Evolutionary conservation across 1,139 yeast species (phyloP).

Genomic region (Magnusiomyces tetraspermus): DNA sequence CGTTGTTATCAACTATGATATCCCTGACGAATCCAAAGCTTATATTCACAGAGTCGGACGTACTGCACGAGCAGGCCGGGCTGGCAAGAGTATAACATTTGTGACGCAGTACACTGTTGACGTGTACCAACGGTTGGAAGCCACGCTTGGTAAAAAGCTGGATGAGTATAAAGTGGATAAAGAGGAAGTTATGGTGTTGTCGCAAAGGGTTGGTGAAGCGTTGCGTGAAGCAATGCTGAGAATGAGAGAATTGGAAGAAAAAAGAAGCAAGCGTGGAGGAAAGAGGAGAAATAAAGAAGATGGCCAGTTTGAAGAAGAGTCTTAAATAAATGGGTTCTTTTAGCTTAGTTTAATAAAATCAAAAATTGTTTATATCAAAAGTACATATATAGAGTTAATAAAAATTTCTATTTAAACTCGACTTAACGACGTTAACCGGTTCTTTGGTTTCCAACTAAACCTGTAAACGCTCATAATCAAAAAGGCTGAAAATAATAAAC

Average conservation of each 20-base stretch:
- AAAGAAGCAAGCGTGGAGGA: slow-evolving; percentile 7
- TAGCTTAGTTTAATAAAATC: neutral
- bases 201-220: slow-evolving; percentile 86
- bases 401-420: neutral
- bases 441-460: neutral
- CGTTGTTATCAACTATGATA: slow-evolving; percentile 83
- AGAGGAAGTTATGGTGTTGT: slow-evolving; percentile 67
- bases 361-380: neutral
- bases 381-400: neutral
- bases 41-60: slow-evolving; percentile 97
- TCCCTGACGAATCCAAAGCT: slow-evolving; percentile 97
- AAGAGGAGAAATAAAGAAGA: slow-evolving; percentile 9
- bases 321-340: neutral
- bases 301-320: slow-evolving; percentile 13
- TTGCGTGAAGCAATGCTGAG: slow-evolving; percentile 82
- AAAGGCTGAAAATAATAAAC: neutral
- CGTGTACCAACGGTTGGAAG: slow-evolving; percentile 69
- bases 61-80: slow-evolving; percentile 91
- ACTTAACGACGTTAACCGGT: too few species aligned
- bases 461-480: neutral
- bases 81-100: slow-evolving; percentile 79
- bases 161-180: slow-evolving; percentile 74
- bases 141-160: slow-evolving; percentile 54
- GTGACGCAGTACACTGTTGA: slow-evolving; percentile 95
- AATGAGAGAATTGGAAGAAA: slow-evolving; percentile 45